phyloP scores from a whole-genome alignment of 2,329 filamentous ascomycete species.

The Arthrobotrys megalospora region DNA sequence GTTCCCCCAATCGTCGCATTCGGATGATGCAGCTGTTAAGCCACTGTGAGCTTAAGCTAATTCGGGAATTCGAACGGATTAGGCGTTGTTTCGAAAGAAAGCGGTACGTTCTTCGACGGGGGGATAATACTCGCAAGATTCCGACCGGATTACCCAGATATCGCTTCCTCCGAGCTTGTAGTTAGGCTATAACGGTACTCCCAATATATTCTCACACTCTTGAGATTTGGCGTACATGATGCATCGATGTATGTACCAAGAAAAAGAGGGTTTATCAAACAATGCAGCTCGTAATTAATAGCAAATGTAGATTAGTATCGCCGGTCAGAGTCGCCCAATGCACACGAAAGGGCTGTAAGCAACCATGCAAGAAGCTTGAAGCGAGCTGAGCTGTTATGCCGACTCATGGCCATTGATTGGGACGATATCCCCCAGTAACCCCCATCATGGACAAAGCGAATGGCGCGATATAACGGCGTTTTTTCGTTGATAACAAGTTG shows the following conservation, averaged over 20 bases:
- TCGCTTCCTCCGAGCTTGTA: constrained; percentile 12
- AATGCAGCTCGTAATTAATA: not conserved
- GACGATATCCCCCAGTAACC: not conserved
- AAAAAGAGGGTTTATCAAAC: not conserved
- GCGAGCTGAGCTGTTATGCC: constrained; percentile 9
- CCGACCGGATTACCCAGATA: not conserved
- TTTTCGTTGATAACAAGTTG: constrained; percentile 3
- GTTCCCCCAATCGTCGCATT: constrained; percentile 9
- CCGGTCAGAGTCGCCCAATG: not conserved
- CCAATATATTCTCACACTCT: not conserved
- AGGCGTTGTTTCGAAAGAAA: not conserved
- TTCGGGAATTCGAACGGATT: constrained; percentile 21
- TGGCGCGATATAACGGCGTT: constrained; percentile 28
- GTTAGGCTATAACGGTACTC: not conserved
- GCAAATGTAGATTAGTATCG: not conserved
- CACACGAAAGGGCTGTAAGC: not conserved
- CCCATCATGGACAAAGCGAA: constrained; percentile 2
- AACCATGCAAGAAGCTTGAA: not conserved
- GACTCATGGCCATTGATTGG: not conserved
- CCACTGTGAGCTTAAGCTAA: not conserved
- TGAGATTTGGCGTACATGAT: too few relatives aligned
- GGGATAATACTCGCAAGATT: not conserved
- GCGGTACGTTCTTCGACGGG: not conserved
- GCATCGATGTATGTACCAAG: too few relatives aligned
- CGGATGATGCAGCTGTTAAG: not conserved